Percentiles rank a stretch among this genome's conserved stretches.
These are phyloP conservation scores for Ophiostoma perfectum DNA, from an alignment of 2,329 filamentous ascomycete species.

Conservation along the genomic window DNA sequence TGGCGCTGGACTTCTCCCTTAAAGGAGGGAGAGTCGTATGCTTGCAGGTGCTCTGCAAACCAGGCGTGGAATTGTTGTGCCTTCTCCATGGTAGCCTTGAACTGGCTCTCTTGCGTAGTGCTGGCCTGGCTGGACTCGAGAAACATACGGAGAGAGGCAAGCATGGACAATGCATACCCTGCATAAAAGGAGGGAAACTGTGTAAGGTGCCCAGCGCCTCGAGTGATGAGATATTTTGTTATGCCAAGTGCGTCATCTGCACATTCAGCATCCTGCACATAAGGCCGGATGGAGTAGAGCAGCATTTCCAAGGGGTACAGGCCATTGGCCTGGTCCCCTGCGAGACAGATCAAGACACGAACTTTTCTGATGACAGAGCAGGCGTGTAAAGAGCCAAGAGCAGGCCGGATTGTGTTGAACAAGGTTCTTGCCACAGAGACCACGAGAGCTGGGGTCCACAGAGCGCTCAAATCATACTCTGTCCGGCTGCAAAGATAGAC, in stretches of 20 bases:
- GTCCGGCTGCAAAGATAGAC: conserved; percentile 71
- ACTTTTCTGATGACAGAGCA: conserved; percentile 84
- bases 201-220: conserved; percentile 59
- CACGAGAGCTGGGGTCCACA: conserved; percentile 74
- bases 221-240: conserved; percentile 72
- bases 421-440: conserved; percentile 70
- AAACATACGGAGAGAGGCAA: conserved; percentile 73
- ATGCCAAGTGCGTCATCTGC: conserved; percentile 86
- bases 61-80: conserved; percentile 71
- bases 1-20: conserved; percentile 43
- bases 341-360: conserved; percentile 71
- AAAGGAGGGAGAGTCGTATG: conserved; percentile 54
- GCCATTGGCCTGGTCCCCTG: conserved; percentile 63
- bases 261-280: conserved; percentile 77
- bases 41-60: conserved; percentile 64
- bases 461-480: conserved; percentile 54
- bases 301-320: conserved; percentile 90
- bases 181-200: conserved; percentile 69
- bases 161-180: conserved; percentile 70
- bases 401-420: conserved; percentile 73
- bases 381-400: conserved; percentile 79
- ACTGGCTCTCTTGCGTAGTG: conserved; percentile 80
- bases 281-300: conserved; percentile 70
- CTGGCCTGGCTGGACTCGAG: conserved; percentile 68
- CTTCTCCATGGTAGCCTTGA: conserved; percentile 68